A percentile compares a stretch with the other conserved stretches of the same genome.
Evolutionary conservation across 139 green algal species (phyloP).

Genomic region (Tetratostichococcus sp.): DNA sequence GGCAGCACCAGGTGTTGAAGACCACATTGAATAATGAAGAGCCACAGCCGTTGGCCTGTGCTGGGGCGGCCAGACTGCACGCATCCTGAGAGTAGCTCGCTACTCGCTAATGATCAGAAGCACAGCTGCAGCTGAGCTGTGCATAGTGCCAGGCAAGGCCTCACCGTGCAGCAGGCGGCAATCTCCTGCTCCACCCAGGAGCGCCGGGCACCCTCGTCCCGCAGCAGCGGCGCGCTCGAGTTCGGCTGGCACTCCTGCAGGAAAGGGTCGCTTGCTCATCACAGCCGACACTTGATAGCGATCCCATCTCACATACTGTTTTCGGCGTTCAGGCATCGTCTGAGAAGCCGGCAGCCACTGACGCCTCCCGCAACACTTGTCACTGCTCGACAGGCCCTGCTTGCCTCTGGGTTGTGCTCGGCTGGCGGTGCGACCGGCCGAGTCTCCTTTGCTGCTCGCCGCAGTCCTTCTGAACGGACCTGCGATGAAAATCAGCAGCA

Average conservation of each 20-base stretch:
- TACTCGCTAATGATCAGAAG: too few species aligned
- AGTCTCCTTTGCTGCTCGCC: background rate
- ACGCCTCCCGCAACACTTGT: too few species aligned
- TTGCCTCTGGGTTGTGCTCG: background rate
- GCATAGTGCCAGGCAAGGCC: background rate
- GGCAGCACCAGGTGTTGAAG: background rate
- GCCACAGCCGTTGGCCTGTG: too few species aligned
- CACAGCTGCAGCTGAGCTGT: background rate
- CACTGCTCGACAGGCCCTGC: too few species aligned
- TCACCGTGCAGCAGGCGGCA: slow-evolving; percentile 59
- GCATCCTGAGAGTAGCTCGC: too few species aligned
- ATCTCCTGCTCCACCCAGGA: slow-evolving; percentile 81
- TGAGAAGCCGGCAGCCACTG: too few species aligned
- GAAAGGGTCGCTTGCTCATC: too few species aligned
- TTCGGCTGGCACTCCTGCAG: slow-evolving; percentile 72
- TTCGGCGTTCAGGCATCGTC: too few species aligned
- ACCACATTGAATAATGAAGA: background rate
- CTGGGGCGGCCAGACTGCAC: background rate
- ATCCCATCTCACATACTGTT: too few species aligned
- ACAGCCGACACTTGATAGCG: too few species aligned
- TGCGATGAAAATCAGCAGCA: background rate
- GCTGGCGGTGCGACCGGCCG: too few species aligned
- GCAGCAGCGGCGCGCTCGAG: slow-evolving; percentile 54
- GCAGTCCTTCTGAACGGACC: background rate
- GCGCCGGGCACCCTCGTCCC: slow-evolving; percentile 52